Conservation (phyloP, 805 yeast species). For the Hyphopichia homilentoma region DNA sequence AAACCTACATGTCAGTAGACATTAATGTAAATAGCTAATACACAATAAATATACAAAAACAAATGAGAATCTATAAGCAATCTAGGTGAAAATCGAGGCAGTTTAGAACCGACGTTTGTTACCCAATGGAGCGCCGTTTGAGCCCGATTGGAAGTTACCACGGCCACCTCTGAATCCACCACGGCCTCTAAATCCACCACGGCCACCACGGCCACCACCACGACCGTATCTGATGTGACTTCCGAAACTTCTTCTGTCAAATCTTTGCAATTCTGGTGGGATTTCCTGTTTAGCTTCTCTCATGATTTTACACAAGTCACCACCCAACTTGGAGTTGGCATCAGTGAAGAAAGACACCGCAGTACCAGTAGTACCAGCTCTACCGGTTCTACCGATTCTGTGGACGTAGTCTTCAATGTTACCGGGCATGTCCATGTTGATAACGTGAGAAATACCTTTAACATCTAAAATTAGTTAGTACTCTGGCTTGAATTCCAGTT, state of each 20-base stretch:
- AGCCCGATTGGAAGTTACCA: slow-evolving; percentile 40
- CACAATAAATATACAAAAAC: too few species aligned
- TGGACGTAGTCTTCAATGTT: slow-evolving; percentile 98
- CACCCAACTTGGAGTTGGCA: slow-evolving; percentile 83
- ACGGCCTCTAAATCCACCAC: slow-evolving; percentile 50
- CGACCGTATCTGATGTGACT: slow-evolving; percentile 48
- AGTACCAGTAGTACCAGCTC: slow-evolving; percentile 96
- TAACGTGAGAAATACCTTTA: slow-evolving; percentile 91
- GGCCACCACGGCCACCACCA: slow-evolving; percentile 57
- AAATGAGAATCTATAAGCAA: too few species aligned
- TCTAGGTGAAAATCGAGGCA: too few species aligned
- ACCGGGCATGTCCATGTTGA: slow-evolving; percentile 97
- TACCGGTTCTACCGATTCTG: slow-evolving; percentile 98
- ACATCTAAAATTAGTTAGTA: slow-evolving; percentile 66
- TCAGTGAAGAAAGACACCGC: slow-evolving; percentile 93
- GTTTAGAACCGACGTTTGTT: slow-evolving; percentile 29
- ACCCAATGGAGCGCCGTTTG: slow-evolving; percentile 37
- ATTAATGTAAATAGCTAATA: too few species aligned
- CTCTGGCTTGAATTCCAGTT: neutral
- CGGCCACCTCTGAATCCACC: slow-evolving; percentile 46
- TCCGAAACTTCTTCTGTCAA: slow-evolving; percentile 63
- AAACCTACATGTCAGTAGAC: too few species aligned
- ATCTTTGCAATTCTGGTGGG: slow-evolving; percentile 74
- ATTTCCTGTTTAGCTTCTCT: slow-evolving; percentile 92
- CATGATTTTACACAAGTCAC: slow-evolving; percentile 83